A percentile compares a stretch with the other conserved stretches of the same genome.
Conservation (phyloP, 139 green algal species). For the Coccomyxa sp. region DNA sequence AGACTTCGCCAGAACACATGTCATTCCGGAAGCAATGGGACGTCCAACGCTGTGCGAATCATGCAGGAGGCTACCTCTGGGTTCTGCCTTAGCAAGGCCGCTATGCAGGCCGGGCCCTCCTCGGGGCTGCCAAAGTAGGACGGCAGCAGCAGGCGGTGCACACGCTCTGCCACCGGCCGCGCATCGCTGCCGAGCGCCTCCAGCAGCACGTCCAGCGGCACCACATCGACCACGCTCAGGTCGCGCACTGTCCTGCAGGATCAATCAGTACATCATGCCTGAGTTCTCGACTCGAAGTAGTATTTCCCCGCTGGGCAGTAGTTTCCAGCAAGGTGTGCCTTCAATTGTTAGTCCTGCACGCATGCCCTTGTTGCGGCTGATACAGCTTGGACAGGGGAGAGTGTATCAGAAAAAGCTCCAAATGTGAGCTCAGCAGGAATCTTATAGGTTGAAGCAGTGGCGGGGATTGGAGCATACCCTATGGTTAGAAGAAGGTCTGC, state of each 20-base stretch:
- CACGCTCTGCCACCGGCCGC: constrained; percentile 16
- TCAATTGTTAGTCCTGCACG: too few species aligned
- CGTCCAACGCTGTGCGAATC: neutral
- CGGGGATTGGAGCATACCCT: constrained; percentile 3
- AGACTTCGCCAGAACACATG: too few species aligned
- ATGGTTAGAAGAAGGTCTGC: constrained; percentile 55
- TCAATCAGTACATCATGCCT: too few species aligned
- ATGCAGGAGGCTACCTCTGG: neutral
- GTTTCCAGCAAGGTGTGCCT: too few species aligned
- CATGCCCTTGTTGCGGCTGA: neutral
- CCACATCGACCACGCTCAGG: constrained; percentile 53
- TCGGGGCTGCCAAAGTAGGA: constrained; percentile 48
- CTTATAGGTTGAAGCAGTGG: neutral
- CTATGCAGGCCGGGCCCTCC: constrained; percentile 47
- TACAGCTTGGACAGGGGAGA: neutral
- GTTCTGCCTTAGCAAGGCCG: constrained; percentile 41
- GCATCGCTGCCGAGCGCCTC: constrained; percentile 38
- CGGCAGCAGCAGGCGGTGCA: constrained; percentile 62
- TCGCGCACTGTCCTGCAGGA: constrained; percentile 17
- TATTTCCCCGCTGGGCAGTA: too few species aligned
- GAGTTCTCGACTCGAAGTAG: too few species aligned
- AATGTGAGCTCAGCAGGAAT: neutral
- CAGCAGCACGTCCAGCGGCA: constrained; percentile 52
- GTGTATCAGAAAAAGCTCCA: neutral
- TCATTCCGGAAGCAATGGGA: neutral